phyloP scores from a whole-genome alignment of 371 early-diverging fungal genomes.

The Gilbertella persicaria region DNA sequence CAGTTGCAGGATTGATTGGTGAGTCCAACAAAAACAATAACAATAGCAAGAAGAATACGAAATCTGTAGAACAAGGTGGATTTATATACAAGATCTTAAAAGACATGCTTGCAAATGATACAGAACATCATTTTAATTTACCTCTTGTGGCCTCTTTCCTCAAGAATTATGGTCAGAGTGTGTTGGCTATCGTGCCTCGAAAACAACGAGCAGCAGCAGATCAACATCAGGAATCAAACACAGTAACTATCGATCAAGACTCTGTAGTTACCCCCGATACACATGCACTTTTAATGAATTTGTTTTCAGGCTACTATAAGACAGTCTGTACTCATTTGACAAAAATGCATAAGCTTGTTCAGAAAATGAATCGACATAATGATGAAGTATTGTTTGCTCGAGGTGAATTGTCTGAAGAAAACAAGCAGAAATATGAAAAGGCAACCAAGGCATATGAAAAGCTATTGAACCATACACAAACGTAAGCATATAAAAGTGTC shows the following conservation, averaged over 20 bases:
- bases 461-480: slow-evolving; percentile 59
- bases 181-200: slow-evolving; percentile 55
- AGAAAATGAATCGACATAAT: slow-evolving; percentile 75
- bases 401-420: slow-evolving; percentile 84
- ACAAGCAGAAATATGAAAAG: slow-evolving; percentile 77
- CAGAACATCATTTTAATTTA: slow-evolving; percentile 68
- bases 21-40: slow-evolving; percentile 9
- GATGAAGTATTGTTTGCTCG: slow-evolving; percentile 79
- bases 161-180: slow-evolving; percentile 65
- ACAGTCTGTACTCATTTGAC: slow-evolving; percentile 65
- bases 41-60: not conserved
- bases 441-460: slow-evolving; percentile 74
- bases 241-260: slow-evolving; percentile 7
- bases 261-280: slow-evolving; percentile 51
- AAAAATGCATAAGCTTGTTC: slow-evolving; percentile 74
- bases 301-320: slow-evolving; percentile 73
- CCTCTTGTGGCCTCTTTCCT: slow-evolving; percentile 76
- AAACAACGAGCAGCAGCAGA: slow-evolving; percentile 53
- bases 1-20: slow-evolving; percentile 56
- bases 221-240: slow-evolving; percentile 39
- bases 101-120: slow-evolving; percentile 47
- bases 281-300: slow-evolving; percentile 52
- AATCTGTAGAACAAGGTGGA: slow-evolving; percentile 16
- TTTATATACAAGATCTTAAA: slow-evolving; percentile 43
- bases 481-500: slow-evolving; percentile 23